phyloP scores from a whole-genome alignment of 192 early-diverging fungal species.

The Gaertneriomyces semiglobifer region DNA sequence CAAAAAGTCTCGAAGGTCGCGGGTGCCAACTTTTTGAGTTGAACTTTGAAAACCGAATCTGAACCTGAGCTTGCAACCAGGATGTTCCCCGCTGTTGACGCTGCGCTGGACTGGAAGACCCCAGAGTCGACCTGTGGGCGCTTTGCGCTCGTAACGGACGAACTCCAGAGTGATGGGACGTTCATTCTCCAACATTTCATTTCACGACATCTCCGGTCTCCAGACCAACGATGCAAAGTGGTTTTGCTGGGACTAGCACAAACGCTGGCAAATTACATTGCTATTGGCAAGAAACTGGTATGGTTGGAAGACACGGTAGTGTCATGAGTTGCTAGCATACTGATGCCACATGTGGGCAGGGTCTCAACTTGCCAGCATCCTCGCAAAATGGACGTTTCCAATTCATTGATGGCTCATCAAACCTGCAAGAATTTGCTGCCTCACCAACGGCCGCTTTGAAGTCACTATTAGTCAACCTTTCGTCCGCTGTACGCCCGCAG shows the following conservation, averaged over 20 bases:
- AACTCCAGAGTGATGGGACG: slow-evolving; percentile 24
- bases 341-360: slow-evolving; percentile 1
- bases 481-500: background rate
- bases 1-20: too few relatives aligned
- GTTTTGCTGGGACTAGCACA: slow-evolving; percentile 24
- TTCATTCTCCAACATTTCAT: slow-evolving; percentile 34
- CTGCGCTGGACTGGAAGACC: slow-evolving; percentile 23
- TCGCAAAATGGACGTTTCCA: slow-evolving; percentile 8
- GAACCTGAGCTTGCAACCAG: too few relatives aligned
- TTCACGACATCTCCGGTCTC: slow-evolving; percentile 7
- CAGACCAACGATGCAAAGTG: slow-evolving; percentile 11
- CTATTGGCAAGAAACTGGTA: slow-evolving; percentile 35
- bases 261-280: slow-evolving; percentile 11
- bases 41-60: too few relatives aligned
- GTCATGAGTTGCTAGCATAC: background rate
- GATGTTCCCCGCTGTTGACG: slow-evolving; percentile 19
- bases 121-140: background rate
- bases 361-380: slow-evolving; percentile 9
- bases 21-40: too few relatives aligned
- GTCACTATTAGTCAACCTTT: background rate
- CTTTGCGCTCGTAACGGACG: slow-evolving; percentile 28
- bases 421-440: background rate
- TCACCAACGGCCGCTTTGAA: background rate
- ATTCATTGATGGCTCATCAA: slow-evolving; percentile 19
- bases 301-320: background rate